Conservation (phyloP, 371 early-diverging fungal species). For the Syncephalastrum racemosum region DNA sequence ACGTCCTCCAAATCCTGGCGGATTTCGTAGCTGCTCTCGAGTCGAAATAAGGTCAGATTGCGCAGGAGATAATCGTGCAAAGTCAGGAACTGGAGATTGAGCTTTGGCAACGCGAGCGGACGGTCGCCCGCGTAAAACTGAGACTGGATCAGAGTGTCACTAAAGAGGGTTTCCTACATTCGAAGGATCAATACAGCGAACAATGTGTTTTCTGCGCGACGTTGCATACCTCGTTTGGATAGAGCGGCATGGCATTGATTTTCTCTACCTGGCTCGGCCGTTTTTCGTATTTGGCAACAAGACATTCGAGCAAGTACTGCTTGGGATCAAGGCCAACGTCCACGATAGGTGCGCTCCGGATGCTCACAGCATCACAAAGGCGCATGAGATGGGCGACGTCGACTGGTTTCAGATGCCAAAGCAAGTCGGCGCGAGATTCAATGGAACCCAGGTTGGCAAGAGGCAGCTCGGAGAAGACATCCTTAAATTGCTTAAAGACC, state of each 20-base stretch:
- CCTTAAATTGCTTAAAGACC: slow-evolving; percentile 66
- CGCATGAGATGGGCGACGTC: slow-evolving; percentile 41
- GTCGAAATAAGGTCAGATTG: slow-evolving; percentile 78
- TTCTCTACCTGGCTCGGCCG: slow-evolving; percentile 66
- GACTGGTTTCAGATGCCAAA: slow-evolving; percentile 58
- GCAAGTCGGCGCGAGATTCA: slow-evolving; percentile 51
- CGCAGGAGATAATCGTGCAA: slow-evolving; percentile 88
- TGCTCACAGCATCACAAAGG: slow-evolving; percentile 57
- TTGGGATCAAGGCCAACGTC: slow-evolving; percentile 26
- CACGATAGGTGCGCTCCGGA: slow-evolving; percentile 48
- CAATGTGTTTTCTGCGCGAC: not conserved
- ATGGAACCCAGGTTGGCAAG: slow-evolving; percentile 73
- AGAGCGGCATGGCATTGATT: slow-evolving; percentile 72
- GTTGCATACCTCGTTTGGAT: slow-evolving; percentile 81
- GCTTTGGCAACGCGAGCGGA: slow-evolving; percentile 83
- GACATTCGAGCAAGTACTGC: slow-evolving; percentile 51
- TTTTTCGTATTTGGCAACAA: slow-evolving; percentile 62
- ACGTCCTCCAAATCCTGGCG: slow-evolving; percentile 90
- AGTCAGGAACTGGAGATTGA: slow-evolving; percentile 92
- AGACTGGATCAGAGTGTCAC: slow-evolving; percentile 53
- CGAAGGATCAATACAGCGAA: not conserved
- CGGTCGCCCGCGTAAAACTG: slow-evolving; percentile 68
- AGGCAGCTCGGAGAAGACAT: slow-evolving; percentile 70
- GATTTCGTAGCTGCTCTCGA: slow-evolving; percentile 82
- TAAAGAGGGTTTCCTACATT: slow-evolving; percentile 49